Conservation (phyloP, 2,329 filamentous ascomycete species). For the Exophiala sp. region DNA sequence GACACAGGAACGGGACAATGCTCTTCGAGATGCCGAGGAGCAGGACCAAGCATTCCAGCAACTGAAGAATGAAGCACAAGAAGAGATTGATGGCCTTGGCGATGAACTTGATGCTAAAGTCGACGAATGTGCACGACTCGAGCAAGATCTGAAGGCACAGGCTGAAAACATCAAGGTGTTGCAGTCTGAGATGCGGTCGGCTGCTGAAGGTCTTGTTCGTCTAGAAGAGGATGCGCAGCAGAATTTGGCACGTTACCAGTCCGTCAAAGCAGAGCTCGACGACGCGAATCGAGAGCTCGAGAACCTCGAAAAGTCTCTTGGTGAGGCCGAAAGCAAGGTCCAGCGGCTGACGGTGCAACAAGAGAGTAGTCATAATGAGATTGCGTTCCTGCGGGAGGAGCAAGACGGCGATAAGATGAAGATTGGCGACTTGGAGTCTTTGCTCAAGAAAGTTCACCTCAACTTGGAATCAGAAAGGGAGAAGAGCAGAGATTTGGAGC, state of each 20-base stretch:
- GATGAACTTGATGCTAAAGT: constrained; percentile 69
- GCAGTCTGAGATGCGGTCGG: constrained; percentile 87
- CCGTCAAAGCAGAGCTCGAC: constrained; percentile 75
- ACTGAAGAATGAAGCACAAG: constrained; percentile 56
- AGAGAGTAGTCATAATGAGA: constrained; percentile 88
- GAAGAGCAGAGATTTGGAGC: constrained; percentile 65
- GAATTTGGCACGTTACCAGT: constrained; percentile 73
- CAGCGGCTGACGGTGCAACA: constrained; percentile 85
- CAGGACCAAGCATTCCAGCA: constrained; percentile 51
- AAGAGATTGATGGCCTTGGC: constrained; percentile 56
- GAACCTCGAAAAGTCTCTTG: constrained; percentile 75
- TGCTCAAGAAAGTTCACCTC: constrained; percentile 74
- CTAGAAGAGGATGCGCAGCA: constrained; percentile 85
- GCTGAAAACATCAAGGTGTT: constrained; percentile 87
- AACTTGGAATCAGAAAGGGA: constrained; percentile 82
- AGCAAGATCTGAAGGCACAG: constrained; percentile 68
- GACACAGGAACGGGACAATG: constrained; percentile 82
- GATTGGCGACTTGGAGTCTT: constrained; percentile 87
- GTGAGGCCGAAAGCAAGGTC: constrained; percentile 81
- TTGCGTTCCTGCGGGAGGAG: constrained; percentile 91
- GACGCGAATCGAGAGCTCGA: constrained; percentile 86
- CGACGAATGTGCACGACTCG: constrained; percentile 66
- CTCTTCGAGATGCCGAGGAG: constrained; percentile 67
- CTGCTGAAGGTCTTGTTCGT: constrained; percentile 80
- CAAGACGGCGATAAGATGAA: constrained; percentile 97